Evolutionary conservation across 2,329 filamentous ascomycete genomes (phyloP).

Genomic region (Scytalidium lignicola): DNA sequence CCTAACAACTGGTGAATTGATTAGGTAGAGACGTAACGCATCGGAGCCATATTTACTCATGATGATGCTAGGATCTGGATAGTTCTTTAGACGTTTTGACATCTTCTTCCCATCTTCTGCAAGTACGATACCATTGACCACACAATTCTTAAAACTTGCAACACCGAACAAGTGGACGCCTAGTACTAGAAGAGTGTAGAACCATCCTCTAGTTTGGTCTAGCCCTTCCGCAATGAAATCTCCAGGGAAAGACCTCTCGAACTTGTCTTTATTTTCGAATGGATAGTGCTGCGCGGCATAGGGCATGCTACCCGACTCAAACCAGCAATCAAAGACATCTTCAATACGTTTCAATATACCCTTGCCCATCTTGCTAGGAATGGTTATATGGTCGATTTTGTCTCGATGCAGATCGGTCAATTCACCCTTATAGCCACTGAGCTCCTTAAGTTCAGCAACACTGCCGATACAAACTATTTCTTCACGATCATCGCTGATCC

Average conservation of each 20-base stretch:
- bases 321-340: conserved; percentile 96
- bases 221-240: conserved; percentile 93
- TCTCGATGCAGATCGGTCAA: conserved; percentile 85
- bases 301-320: conserved; percentile 93
- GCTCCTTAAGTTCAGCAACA: conserved; percentile 72
- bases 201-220: conserved; percentile 95
- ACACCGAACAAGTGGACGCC: conserved; percentile 82
- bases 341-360: conserved; percentile 74
- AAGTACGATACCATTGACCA: conserved; percentile 93
- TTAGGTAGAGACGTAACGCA: conserved; percentile 88
- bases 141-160: conserved; percentile 88
- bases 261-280: conserved; percentile 80
- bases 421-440: conserved; percentile 82
- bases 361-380: conserved; percentile 84
- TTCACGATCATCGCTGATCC: conserved; percentile 84
- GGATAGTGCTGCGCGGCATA: conserved; percentile 89
- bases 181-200: conserved; percentile 86
- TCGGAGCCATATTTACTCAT: conserved; percentile 89
- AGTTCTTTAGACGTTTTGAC: conserved; percentile 96
- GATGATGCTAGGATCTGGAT: conserved; percentile 78
- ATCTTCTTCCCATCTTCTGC: conserved; percentile 98
- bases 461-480: conserved; percentile 85
- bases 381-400: conserved; percentile 90
- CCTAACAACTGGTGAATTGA: conserved; percentile 92
- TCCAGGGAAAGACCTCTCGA: conserved; percentile 77